Evolutionary conservation across 2,329 filamentous ascomycete species (phyloP).

Genomic region (Lojkania enalia): DNA sequence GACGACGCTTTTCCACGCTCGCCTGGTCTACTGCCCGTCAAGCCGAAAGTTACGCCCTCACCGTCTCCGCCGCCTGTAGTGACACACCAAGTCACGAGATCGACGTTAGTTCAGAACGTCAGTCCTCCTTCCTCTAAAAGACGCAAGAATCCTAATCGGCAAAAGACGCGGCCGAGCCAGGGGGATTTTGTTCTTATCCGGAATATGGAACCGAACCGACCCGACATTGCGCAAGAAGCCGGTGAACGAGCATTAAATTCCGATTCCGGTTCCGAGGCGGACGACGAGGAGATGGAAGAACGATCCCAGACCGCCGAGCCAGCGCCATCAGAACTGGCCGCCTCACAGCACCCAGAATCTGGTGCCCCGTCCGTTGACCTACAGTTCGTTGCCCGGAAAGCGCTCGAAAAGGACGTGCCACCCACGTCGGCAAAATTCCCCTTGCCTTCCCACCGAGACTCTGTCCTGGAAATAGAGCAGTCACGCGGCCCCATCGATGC

Average conservation of each 20-base stretch:
- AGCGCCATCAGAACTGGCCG: conserved; percentile 7
- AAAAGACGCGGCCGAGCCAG: conserved; percentile 60
- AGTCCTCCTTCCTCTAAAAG: conserved; percentile 50
- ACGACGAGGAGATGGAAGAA: conserved; percentile 47
- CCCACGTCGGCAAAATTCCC: conserved; percentile 7
- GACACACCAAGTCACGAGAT: conserved; percentile 25
- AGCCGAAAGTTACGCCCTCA: conserved; percentile 54
- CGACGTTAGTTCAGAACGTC: conserved; percentile 35
- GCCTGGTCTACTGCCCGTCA: conserved; percentile 47
- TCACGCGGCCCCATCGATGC: conserved; percentile 8
- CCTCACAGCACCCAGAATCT: conserved; percentile 9
- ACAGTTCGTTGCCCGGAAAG: conserved; percentile 23
- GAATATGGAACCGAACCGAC: conserved; percentile 65
- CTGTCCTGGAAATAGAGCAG: conserved; percentile 21
- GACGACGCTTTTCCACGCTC: conserved; percentile 53
- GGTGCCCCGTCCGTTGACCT: conserved; percentile 15
- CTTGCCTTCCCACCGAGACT: conserved; percentile 21
- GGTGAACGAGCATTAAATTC: conserved; percentile 56
- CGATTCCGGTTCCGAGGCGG: conserved; percentile 48
- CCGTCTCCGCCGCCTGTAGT: conserved; percentile 53
- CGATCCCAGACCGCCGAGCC: conserved; percentile 18
- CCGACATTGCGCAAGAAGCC: conserved; percentile 65
- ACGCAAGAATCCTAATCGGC: conserved; percentile 53
- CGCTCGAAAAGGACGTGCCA: conserved; percentile 13
- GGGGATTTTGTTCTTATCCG: conserved; percentile 70